Evolutionary conservation across 768 basidiomycete species (phyloP).

Genomic region (Termitomyces sp.): DNA sequence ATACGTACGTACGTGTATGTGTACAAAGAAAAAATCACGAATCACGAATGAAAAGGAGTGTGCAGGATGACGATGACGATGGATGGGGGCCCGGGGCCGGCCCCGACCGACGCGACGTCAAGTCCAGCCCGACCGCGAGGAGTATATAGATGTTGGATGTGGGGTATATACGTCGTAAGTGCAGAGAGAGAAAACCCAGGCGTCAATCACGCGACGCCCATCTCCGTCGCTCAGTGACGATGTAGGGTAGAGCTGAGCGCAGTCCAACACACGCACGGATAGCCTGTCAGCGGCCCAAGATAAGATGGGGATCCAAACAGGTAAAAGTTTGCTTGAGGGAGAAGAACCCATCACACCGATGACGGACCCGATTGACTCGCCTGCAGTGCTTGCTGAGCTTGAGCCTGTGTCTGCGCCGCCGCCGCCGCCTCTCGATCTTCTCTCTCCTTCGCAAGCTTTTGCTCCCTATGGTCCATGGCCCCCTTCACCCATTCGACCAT

Average conservation of each 20-base stretch:
- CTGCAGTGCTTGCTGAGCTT: not conserved
- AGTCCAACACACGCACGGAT: not conserved
- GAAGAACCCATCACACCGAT: not conserved
- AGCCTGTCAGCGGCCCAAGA: not conserved
- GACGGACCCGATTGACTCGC: not conserved
- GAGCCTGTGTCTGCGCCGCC: not conserved
- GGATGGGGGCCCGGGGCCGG: not conserved
- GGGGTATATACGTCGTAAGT: slow-evolving; percentile 2
- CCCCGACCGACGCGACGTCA: not conserved
- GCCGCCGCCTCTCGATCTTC: slow-evolving; percentile 3
- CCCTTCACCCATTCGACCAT: slow-evolving; percentile 80
- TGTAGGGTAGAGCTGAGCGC: not conserved
- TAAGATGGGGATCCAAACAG: not conserved
- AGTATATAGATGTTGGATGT: not conserved
- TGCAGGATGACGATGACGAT: no score
- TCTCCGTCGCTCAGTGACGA: not conserved
- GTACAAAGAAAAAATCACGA: not conserved
- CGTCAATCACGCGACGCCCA: not conserved
- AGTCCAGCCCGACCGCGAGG: slow-evolving; percentile 3
- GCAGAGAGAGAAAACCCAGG: not conserved
- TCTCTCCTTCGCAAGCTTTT: slow-evolving; percentile 9
- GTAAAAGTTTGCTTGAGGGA: not conserved
- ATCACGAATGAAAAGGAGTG: not conserved
- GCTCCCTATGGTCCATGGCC: slow-evolving; percentile 34
- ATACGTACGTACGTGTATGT: not conserved